Percentiles rank a stretch among this genome's conserved stretches.
Conservation (phyloP, 129 eudicot genomes). For the Artemisia argyi region DNA sequence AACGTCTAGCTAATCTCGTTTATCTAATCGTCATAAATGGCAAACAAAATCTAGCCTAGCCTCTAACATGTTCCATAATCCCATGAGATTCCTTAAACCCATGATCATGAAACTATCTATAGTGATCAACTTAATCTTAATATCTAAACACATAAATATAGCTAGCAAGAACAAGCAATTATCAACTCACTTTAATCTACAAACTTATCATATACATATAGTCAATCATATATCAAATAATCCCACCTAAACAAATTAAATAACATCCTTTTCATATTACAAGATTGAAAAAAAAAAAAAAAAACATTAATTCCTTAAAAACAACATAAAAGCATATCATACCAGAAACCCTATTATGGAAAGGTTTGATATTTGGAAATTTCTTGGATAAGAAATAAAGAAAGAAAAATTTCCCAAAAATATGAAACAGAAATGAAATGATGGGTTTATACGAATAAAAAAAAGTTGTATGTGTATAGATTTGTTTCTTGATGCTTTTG, state of each 20-base stretch:
- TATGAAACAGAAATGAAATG: constrained; percentile 27
- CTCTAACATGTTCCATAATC: constrained; percentile 10
- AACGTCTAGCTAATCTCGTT: background rate
- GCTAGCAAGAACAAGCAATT: constrained; percentile 11
- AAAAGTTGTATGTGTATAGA: background rate
- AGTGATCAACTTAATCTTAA: background rate
- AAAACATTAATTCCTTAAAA: background rate
- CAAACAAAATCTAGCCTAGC: background rate
- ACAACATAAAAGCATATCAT: background rate
- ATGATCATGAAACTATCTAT: constrained; percentile 16
- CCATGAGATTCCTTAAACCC: constrained; percentile 18
- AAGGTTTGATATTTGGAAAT: constrained; percentile 29
- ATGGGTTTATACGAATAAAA: constrained; percentile 10
- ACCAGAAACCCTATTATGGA: constrained; percentile 38
- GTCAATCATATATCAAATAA: constrained; percentile 28
- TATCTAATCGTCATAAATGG: background rate
- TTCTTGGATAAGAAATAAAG: constrained; percentile 8
- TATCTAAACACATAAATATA: constrained; percentile 7
- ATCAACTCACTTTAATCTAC: constrained; percentile 15
- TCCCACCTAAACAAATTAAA: constrained; percentile 4
- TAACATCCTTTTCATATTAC: background rate
- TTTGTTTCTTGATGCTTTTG: constrained; percentile 31
- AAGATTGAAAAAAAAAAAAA: background rate
- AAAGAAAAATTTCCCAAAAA: no score
- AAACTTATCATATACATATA: constrained; percentile 14